Evolutionary conservation across 2,329 filamentous ascomycete genomes (phyloP).

Genomic region (Phialocephala subalpina): DNA sequence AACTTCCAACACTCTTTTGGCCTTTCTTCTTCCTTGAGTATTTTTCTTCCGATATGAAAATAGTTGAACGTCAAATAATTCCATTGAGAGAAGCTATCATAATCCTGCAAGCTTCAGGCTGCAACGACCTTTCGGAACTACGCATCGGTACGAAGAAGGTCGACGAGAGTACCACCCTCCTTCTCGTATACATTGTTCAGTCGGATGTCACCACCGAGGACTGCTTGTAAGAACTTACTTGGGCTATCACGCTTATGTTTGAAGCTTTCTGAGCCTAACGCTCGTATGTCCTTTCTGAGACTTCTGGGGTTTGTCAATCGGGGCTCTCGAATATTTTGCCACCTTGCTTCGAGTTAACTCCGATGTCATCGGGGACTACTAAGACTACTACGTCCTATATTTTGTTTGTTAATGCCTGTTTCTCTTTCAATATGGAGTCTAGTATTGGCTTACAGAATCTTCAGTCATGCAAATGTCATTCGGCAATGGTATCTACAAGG

Average conservation of each 20-base stretch:
- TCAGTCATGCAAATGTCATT: not conserved
- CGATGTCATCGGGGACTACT: not conserved
- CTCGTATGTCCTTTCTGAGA: not conserved
- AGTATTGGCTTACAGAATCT: not conserved
- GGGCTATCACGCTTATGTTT: not conserved
- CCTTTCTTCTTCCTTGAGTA: too few species aligned
- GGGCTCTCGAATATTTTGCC: not conserved
- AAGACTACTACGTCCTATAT: not conserved
- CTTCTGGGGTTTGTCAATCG: not conserved
- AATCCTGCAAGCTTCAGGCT: not conserved
- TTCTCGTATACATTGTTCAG: too few species aligned
- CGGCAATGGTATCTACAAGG: conserved; percentile 1
- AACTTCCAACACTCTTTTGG: not conserved
- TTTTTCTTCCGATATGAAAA: too few species aligned
- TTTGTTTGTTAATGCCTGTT: not conserved
- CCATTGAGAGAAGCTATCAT: too few species aligned
- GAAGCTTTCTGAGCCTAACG: not conserved
- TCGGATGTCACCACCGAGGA: not conserved
- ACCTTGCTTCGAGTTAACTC: conserved; percentile 1
- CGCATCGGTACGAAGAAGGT: too few species aligned
- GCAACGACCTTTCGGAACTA: too few species aligned
- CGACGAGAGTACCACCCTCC: too few species aligned
- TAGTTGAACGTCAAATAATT: too few species aligned
- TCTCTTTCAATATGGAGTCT: not conserved
- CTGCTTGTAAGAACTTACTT: not conserved